A percentile compares a stretch with the other conserved stretches of the same genome.
Evolutionary conservation across 495 filamentous ascomycete species (phyloP).

Genomic region (Extremus antarcticus): DNA sequence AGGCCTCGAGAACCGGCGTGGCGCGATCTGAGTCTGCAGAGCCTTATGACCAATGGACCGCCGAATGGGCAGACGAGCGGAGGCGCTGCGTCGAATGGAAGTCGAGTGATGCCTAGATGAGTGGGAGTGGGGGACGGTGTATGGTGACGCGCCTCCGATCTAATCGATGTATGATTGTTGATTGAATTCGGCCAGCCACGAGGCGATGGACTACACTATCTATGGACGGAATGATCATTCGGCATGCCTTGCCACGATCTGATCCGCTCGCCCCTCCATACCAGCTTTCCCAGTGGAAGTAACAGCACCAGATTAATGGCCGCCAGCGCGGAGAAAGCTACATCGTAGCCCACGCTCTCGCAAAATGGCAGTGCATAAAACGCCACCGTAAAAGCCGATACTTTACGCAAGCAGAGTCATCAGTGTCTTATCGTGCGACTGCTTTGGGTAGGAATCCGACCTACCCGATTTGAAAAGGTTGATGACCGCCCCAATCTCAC

Average conservation of each 20-base stretch:
- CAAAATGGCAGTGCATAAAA: conserved; percentile 23
- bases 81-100: neutral
- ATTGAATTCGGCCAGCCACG: no score
- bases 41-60: conserved; percentile 54
- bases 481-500: conserved; percentile 15
- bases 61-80: conserved; percentile 7
- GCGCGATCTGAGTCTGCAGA: conserved; percentile 73
- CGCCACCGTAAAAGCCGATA: conserved; percentile 21
- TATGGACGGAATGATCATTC: conserved; percentile 14
- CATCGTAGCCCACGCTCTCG: conserved; percentile 16
- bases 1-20: conserved; percentile 55
- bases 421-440: neutral
- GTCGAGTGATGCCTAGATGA: no score
- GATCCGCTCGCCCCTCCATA: conserved; percentile 16
- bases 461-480: conserved; percentile 11
- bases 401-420: neutral
- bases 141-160: no score
- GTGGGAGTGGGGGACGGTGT: no score
- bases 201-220: neutral
- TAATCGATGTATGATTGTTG: no score
- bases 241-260: conserved; percentile 19
- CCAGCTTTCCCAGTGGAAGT: conserved; percentile 14
- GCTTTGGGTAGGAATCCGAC: neutral
- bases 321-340: conserved; percentile 17
- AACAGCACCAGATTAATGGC: conserved; percentile 17